phyloP scores from a whole-genome alignment of 169 alveolate species.

The Plasmodium inui region DNA sequence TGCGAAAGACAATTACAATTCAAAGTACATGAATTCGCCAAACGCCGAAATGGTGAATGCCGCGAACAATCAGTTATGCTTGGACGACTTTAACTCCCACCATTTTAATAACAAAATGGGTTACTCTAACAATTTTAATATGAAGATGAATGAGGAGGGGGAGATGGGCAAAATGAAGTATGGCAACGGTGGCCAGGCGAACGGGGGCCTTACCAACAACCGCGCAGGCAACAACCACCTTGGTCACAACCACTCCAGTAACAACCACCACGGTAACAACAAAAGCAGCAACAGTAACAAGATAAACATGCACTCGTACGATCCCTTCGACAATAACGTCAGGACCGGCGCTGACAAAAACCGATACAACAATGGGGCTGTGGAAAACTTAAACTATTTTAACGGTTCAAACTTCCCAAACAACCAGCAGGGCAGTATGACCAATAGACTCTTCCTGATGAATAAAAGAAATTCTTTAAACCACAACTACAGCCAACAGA shows the following conservation, averaged over 20 bases:
- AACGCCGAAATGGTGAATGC: slow-evolving; percentile 13
- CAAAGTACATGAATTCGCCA: slow-evolving; percentile 39
- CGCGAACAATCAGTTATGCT: slow-evolving; percentile 18
- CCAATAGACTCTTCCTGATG: slow-evolving; percentile 21
- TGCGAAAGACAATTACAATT: slow-evolving; percentile 12
- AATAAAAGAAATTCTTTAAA: slow-evolving; percentile 53
- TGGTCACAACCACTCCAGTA: too few relatives aligned
- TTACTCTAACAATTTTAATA: slow-evolving; percentile 40
- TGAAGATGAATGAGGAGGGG: slow-evolving; percentile 35
- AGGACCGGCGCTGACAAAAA: slow-evolving; percentile 4
- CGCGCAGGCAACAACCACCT: not conserved
- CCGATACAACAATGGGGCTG: slow-evolving; percentile 5
- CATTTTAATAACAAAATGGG: slow-evolving; percentile 22
- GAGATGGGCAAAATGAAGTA: slow-evolving; percentile 54
- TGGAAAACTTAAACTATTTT: slow-evolving; percentile 25
- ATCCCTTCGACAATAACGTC: slow-evolving; percentile 46
- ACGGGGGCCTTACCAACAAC: not conserved
- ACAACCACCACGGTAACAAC: not conserved
- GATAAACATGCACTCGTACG: slow-evolving; percentile 31
- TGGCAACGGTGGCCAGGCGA: not conserved
- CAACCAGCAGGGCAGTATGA: slow-evolving; percentile 15
- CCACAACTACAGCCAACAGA: not conserved
- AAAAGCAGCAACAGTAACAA: slow-evolving; percentile 14
- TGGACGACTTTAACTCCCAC: slow-evolving; percentile 36
- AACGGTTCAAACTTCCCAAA: slow-evolving; percentile 9